phyloP scores from a whole-genome alignment of 2,329 filamentous ascomycete genomes.

The Neofusicoccum ribis region DNA sequence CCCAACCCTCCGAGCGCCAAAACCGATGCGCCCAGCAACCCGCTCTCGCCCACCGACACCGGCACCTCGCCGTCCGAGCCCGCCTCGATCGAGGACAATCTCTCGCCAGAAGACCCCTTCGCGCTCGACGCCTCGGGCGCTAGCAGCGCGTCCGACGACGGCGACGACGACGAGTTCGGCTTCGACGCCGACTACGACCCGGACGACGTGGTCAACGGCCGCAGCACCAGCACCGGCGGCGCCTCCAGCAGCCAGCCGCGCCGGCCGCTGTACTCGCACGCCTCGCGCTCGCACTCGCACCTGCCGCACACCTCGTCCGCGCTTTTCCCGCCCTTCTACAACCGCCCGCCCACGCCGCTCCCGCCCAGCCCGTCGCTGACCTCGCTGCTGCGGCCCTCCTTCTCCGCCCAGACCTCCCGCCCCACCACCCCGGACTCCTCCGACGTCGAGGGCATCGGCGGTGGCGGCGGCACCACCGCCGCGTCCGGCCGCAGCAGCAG shows the following conservation, averaged over 20 bases:
- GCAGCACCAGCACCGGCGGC: slow-evolving; percentile 7
- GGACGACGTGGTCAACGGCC: background rate
- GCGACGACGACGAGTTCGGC: slow-evolving; percentile 13
- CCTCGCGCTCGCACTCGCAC: slow-evolving; percentile 47
- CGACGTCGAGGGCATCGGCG: slow-evolving; percentile 65
- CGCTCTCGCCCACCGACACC: slow-evolving; percentile 25
- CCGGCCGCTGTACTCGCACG: slow-evolving; percentile 44
- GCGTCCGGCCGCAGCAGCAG: slow-evolving; percentile 23
- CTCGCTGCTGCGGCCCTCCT: slow-evolving; percentile 75
- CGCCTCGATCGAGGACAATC: slow-evolving; percentile 41
- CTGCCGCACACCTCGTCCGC: slow-evolving; percentile 37
- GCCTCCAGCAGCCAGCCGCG: slow-evolving; percentile 21
- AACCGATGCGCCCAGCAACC: slow-evolving; percentile 22
- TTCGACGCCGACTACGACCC: background rate
- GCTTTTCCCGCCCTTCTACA: slow-evolving; percentile 88
- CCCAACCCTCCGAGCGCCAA: slow-evolving; percentile 20
- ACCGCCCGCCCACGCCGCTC: slow-evolving; percentile 89
- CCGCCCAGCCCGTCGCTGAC: slow-evolving; percentile 92
- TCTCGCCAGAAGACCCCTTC: slow-evolving; percentile 28
- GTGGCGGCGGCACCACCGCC: slow-evolving; percentile 41
- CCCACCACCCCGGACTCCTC: slow-evolving; percentile 83
- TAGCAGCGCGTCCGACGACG: slow-evolving; percentile 16
- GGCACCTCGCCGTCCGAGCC: slow-evolving; percentile 36
- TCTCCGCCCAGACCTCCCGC: slow-evolving; percentile 65
- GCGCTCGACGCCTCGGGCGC: slow-evolving; percentile 24